phyloP scores from a whole-genome alignment of 2,329 filamentous ascomycete genomes.

The Akanthomyces muscarius region DNA sequence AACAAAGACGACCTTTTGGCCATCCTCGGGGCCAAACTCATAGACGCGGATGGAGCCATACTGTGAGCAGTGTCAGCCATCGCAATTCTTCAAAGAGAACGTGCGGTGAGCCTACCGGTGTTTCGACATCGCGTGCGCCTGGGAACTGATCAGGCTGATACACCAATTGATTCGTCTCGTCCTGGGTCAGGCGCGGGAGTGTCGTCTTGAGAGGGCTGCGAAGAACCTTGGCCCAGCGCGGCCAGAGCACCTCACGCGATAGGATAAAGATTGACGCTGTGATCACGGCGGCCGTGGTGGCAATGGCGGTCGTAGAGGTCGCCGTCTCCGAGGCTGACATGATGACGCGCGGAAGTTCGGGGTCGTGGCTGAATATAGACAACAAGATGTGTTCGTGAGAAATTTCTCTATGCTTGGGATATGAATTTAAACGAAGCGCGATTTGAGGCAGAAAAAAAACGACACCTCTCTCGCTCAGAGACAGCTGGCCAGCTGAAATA shows the following conservation, averaged over 20 bases:
- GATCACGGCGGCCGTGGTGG: constrained; percentile 35
- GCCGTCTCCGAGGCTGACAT: constrained; percentile 7
- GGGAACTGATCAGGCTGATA: constrained; percentile 69
- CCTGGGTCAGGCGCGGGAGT: constrained; percentile 32
- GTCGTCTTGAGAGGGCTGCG: constrained; percentile 42
- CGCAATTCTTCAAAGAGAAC: not conserved
- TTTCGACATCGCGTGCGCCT: constrained; percentile 67
- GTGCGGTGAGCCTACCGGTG: constrained; percentile 45
- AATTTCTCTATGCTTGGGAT: too few relatives aligned
- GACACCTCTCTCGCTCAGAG: not conserved
- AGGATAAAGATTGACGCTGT: constrained; percentile 25
- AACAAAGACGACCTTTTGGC: constrained; percentile 70
- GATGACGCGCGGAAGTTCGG: not conserved
- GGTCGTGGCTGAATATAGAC: not conserved
- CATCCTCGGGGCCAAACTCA: constrained; percentile 73
- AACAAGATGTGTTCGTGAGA: not conserved
- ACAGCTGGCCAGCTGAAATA: not conserved
- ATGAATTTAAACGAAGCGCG: not conserved
- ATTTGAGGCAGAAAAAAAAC: not conserved
- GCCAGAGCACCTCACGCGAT: constrained; percentile 36
- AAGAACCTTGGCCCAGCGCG: constrained; percentile 36
- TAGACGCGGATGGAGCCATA: constrained; percentile 76
- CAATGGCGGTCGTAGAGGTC: constrained; percentile 37
- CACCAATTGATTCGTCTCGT: constrained; percentile 35
- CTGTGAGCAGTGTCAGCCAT: constrained; percentile 24